Evolutionary conservation across 345 rosid genomes (phyloP).

Genomic region (Eucalyptus regnans): DNA sequence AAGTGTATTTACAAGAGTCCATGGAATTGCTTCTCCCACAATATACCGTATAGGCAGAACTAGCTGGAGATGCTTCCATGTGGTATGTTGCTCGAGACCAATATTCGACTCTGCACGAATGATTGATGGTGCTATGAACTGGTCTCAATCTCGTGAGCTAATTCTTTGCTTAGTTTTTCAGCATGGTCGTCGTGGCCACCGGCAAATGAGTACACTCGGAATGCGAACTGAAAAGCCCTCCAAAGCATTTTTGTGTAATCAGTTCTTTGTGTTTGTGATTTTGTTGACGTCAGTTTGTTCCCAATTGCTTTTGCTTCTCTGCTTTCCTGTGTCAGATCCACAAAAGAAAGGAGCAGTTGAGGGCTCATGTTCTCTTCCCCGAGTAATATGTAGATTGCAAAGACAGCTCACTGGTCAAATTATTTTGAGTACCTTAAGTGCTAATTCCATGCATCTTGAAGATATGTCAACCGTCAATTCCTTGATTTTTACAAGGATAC

Average conservation of each 20-base stretch:
- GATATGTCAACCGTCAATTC: constrained; percentile 90
- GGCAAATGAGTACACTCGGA: constrained; percentile 73
- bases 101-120: not conserved
- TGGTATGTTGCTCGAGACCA: not conserved
- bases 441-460: constrained; percentile 83
- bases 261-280: constrained; percentile 12
- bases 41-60: not conserved
- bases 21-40: not conserved
- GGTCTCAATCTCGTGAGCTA: constrained; percentile 75
- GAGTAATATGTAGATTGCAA: not conserved
- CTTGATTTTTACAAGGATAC: constrained; percentile 59
- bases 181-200: constrained; percentile 97
- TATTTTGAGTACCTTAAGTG: constrained; percentile 42
- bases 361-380: not conserved
- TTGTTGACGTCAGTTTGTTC: constrained; percentile 5
- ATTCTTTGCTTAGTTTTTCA: constrained; percentile 58
- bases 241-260: constrained; percentile 51
- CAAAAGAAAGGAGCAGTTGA: not conserved
- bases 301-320: constrained; percentile 38
- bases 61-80: not conserved
- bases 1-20: not conserved
- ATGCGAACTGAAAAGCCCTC: constrained; percentile 93
- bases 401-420: not conserved
- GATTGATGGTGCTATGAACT: not conserved
- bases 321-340: constrained; percentile 35